phyloP scores from a whole-genome alignment of 1,284 basidiomycete species.

The Sphagnurus paluster region DNA sequence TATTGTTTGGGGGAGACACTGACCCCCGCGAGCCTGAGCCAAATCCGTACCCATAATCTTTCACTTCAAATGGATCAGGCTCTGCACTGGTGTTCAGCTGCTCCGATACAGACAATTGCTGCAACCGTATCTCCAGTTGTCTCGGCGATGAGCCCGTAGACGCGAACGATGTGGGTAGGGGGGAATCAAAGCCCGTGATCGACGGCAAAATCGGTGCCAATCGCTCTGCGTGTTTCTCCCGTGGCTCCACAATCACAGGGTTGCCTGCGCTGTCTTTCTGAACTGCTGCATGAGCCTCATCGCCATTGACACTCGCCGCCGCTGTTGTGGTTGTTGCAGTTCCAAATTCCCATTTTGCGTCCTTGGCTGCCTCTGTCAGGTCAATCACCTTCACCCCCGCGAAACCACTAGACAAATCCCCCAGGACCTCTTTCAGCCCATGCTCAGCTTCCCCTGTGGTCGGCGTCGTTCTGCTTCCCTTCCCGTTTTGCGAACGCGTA shows the following conservation, averaged over 20 bases:
- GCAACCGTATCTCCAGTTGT: conserved; percentile 11
- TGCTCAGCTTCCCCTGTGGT: too few relatives aligned
- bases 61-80: conserved; percentile 46
- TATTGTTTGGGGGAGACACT: conserved; percentile 5
- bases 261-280: neutral
- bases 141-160: conserved; percentile 3
- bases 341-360: conserved; percentile 59
- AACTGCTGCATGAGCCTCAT: neutral
- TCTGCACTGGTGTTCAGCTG: neutral
- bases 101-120: conserved; percentile 6
- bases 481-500: conserved; percentile 11
- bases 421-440: conserved; percentile 12
- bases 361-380: conserved; percentile 25
- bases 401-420: neutral
- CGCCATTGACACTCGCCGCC: neutral
- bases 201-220: conserved; percentile 13
- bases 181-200: conserved; percentile 10
- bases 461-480: conserved; percentile 14
- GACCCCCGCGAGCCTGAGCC: conserved; percentile 29
- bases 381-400: conserved; percentile 31
- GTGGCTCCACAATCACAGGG: conserved; percentile 12
- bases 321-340: conserved; percentile 31
- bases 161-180: neutral
- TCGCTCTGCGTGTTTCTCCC: neutral
- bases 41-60: conserved; percentile 63